Percentiles rank a stretch among this genome's conserved stretches.
Evolutionary conservation across 2,329 filamentous ascomycete genomes (phyloP).

Genomic region (Camillea tinctor): DNA sequence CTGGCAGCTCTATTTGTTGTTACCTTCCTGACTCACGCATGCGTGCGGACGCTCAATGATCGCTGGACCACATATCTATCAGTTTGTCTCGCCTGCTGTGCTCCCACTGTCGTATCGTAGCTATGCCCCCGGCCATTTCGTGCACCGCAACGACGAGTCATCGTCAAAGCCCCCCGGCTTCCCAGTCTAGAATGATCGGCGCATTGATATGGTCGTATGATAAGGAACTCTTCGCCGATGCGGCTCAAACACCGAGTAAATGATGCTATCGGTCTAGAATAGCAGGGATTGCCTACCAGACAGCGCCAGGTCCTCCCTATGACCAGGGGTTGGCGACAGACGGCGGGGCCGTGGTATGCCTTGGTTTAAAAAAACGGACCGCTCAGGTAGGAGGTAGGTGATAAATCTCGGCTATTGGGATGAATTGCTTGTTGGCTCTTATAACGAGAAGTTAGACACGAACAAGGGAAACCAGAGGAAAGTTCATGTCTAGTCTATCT

Average conservation of each 20-base stretch:
- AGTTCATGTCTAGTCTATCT: conserved; percentile 4
- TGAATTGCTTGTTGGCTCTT: conserved; percentile 10
- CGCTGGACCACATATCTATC: conserved; percentile 25
- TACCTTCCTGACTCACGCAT: conserved; percentile 17
- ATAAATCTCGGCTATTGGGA: conserved; percentile 34
- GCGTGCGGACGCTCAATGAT: conserved; percentile 33
- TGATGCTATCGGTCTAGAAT: conserved; percentile 40
- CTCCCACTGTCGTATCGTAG: conserved; percentile 17
- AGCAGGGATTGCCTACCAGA: conserved; percentile 34
- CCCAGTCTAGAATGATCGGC: conserved; percentile 23
- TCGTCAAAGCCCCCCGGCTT: conserved; percentile 31
- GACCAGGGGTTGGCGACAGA: conserved; percentile 37
- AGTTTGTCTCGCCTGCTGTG: conserved; percentile 15
- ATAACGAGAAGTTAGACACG: not conserved
- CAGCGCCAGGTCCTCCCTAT: conserved; percentile 36
- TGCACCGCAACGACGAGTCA: conserved; percentile 32
- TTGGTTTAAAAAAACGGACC: conserved; percentile 32
- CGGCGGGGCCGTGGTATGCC: conserved; percentile 33
- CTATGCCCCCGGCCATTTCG: conserved; percentile 4
- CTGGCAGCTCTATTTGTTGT: no score
- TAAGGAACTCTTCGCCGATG: conserved; percentile 36
- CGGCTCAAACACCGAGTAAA: conserved; percentile 32
- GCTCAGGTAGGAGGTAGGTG: conserved; percentile 33
- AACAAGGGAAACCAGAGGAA: not conserved
- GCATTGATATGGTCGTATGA: conserved; percentile 36